Conservation (phyloP, 1,139 yeast species). For the Lodderomyces elongisporus region DNA sequence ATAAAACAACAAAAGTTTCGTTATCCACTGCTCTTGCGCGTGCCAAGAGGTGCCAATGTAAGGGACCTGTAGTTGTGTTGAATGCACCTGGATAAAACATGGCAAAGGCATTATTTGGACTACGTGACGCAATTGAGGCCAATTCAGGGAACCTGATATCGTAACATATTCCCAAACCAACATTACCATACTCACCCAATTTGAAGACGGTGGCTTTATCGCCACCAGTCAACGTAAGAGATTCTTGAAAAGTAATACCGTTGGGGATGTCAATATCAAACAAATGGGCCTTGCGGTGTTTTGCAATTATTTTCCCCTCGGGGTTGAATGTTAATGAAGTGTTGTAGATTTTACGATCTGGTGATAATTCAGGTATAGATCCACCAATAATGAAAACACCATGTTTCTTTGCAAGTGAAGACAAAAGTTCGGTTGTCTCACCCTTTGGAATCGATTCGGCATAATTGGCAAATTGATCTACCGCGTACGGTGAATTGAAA, state of each 20-base stretch:
- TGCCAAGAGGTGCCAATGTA: conserved; percentile 89
- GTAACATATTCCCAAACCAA: conserved; percentile 89
- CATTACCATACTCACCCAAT: conserved; percentile 64
- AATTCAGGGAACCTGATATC: conserved; percentile 91
- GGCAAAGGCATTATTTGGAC: conserved; percentile 67
- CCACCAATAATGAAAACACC: conserved; percentile 77
- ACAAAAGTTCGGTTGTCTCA: conserved; percentile 58
- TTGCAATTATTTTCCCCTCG: conserved; percentile 69
- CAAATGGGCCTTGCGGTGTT: conserved; percentile 83
- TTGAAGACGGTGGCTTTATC: conserved; percentile 71
- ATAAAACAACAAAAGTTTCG: conserved; percentile 70
- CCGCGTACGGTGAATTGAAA: conserved; percentile 93
- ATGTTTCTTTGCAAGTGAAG: conserved; percentile 58
- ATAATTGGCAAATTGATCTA: conserved; percentile 76
- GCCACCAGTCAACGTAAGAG: conserved; percentile 71
- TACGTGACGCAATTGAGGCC: conserved; percentile 74
- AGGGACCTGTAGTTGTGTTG: conserved; percentile 92
- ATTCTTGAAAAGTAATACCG: conserved; percentile 82
- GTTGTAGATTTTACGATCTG: conserved; percentile 59
- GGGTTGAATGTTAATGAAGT: conserved; percentile 75
- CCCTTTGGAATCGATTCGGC: conserved; percentile 75
- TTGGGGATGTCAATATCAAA: conserved; percentile 91
- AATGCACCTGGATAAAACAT: conserved; percentile 95
- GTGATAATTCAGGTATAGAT: conserved; percentile 73
- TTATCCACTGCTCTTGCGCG: conserved; percentile 87